phyloP scores from a whole-genome alignment of 2,329 filamentous ascomycete genomes.

The Exophiala calicioides region DNA sequence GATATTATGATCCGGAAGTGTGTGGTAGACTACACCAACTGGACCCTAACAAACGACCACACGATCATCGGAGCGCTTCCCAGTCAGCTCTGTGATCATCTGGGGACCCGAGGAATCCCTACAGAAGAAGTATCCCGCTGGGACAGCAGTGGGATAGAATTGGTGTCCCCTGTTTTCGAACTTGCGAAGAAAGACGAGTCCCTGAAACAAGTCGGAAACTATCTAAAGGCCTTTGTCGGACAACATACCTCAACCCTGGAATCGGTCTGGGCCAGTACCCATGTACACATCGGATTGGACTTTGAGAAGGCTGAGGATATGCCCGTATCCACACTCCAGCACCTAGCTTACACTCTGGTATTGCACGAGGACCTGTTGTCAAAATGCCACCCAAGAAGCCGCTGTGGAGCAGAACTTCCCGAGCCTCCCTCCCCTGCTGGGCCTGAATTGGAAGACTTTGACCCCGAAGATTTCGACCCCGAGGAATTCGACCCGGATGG shows the following conservation, averaged over 20 bases:
- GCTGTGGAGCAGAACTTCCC: conserved; percentile 13
- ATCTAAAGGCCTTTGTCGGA: conserved; percentile 12
- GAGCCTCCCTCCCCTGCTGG: neutral
- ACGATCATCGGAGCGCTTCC: conserved; percentile 19
- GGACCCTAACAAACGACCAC: conserved; percentile 29
- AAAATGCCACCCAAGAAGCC: conserved; percentile 24
- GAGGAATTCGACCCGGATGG: conserved; percentile 10
- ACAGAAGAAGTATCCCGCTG: conserved; percentile 6
- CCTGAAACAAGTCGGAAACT: conserved; percentile 13
- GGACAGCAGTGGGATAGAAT: conserved; percentile 24
- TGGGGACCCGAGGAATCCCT: neutral
- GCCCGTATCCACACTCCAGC: conserved; percentile 20
- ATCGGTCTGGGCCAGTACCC: conserved; percentile 25
- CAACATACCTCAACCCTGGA: conserved; percentile 9
- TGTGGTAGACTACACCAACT: conserved; percentile 19
- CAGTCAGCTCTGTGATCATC: conserved; percentile 15
- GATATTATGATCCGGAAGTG: conserved; percentile 15
- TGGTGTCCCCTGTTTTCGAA: conserved; percentile 19
- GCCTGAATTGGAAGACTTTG: neutral
- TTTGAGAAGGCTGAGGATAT: conserved; percentile 17
- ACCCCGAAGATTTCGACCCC: no score
- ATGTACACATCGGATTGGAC: conserved; percentile 28
- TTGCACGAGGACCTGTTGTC: conserved; percentile 26
- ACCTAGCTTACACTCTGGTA: conserved; percentile 26
- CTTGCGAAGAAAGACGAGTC: conserved; percentile 13